Evolutionary conservation across 768 basidiomycete species (phyloP), one percentile per base, ranked within the genome.

Genomic region (Polyporus arcularius): DNA sequence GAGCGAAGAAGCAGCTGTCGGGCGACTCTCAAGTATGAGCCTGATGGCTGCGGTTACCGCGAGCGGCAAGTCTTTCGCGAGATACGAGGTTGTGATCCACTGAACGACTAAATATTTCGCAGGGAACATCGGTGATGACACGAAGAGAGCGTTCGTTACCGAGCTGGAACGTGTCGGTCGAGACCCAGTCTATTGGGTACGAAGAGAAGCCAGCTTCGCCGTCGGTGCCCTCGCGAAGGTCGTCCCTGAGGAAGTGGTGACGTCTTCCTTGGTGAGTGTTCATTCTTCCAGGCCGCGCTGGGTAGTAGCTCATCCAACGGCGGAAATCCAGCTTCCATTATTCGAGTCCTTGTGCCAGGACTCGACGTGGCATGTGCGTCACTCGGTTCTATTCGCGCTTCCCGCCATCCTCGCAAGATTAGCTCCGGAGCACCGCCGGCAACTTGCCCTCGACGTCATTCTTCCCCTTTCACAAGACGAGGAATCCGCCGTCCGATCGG

Each of bases 11-110:
- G 92, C 89, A 14, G 85, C 90, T 4, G 81, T 94, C 18, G 96
- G 96, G 5, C 82, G 94, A 58, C 78, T 96, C 51, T 91, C 92
- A 4, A 93, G 93, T 67, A 94, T 97, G 94, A 93, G 92, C 70
- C 76, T 97, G 53, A 91, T 96, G 78, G 94, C 94, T 41, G 87
- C 92, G 8, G 86, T 94, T 12, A 84, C 90, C 32, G 91, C 93
- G 30, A 86, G 85, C 63, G 88, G 89, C 90, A 71, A 70, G 82
- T 77, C 53, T 60, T 48, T 61, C 52, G 47, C 38, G 64, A 58
- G 58, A 48, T 35, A 42, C 43, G 35, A 3, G n/a, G 60, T 60
- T 35, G 61, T 42, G 40, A 56, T 39, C 58, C 12, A 14, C 9
- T 15, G 7, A 52, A 16, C 18, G 18, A 8, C 32, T 32, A 15